A percentile compares a stretch with the other conserved stretches of the same genome.
Conservation (phyloP, 441 rosid genomes). For the Gossypium aridum region DNA sequence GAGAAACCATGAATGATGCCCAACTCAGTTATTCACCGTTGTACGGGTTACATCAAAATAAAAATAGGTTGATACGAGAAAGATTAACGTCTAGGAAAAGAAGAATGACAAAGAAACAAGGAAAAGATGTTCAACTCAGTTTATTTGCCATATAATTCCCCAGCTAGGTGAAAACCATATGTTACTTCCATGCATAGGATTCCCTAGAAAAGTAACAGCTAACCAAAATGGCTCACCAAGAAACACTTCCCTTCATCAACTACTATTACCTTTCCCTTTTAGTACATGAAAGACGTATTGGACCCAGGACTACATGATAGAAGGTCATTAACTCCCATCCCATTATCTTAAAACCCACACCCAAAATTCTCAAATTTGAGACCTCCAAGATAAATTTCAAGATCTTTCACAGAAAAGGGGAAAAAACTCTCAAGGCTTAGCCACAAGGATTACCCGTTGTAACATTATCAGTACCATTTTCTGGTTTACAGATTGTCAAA, state of each 20-base stretch:
- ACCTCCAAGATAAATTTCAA: background rate
- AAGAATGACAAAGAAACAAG: background rate
- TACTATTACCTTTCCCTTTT: background rate
- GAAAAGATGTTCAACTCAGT: background rate
- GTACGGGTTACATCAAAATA: background rate
- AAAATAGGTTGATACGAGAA: background rate
- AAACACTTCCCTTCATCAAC: background rate
- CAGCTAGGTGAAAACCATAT: background rate
- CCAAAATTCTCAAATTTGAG: background rate
- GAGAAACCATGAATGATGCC: conserved; percentile 2
- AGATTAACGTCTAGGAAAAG: background rate
- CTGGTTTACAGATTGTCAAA: background rate
- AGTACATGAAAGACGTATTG: background rate
- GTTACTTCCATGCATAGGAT: background rate
- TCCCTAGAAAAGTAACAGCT: background rate
- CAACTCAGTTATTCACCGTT: background rate
- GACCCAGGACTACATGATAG: background rate
- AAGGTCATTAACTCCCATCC: background rate
- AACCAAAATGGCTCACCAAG: background rate
- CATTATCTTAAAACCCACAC: background rate
- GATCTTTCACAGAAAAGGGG: background rate
- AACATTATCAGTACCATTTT: background rate
- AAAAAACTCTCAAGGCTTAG: background rate
- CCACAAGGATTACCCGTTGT: background rate
- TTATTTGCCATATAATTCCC: background rate